These are phyloP conservation scores for Hyphopichia burtonii DNA, from an alignment of 1,139 yeast species.

Conservation along the genomic window DNA sequence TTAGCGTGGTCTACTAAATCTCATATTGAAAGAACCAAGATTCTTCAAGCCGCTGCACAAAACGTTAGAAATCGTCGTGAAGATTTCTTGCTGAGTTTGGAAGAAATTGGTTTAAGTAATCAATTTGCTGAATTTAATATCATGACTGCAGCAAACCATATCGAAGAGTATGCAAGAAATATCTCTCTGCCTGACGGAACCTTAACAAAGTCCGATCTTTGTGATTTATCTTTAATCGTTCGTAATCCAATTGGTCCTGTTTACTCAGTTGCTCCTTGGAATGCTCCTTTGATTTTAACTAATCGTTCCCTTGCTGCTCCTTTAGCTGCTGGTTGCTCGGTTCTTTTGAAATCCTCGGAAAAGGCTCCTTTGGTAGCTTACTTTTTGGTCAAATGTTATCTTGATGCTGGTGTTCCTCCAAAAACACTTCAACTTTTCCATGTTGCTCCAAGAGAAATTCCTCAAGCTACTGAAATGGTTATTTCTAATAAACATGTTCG, in stretches of 20 bases:
- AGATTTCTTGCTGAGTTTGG: slow-evolving; percentile 23
- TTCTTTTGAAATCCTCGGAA: slow-evolving; percentile 41
- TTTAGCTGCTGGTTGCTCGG: slow-evolving; percentile 51
- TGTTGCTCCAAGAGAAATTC: slow-evolving; percentile 23
- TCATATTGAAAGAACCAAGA: slow-evolving; percentile 14
- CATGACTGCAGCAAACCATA: slow-evolving; percentile 20
- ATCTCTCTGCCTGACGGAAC: slow-evolving; percentile 23
- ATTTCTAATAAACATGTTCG: slow-evolving; percentile 24
- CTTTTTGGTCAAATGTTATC: slow-evolving; percentile 28
- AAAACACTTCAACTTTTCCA: slow-evolving; percentile 37
- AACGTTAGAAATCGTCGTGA: slow-evolving; percentile 13
- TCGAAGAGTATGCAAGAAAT: slow-evolving; percentile 21
- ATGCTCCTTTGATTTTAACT: slow-evolving; percentile 44
- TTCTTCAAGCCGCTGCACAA: slow-evolving; percentile 18
- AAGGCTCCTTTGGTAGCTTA: slow-evolving; percentile 31
- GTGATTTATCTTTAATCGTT: slow-evolving; percentile 29
- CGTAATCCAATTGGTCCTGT: slow-evolving; percentile 46
- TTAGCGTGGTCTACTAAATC: slow-evolving; percentile 22
- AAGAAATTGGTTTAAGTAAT: slow-evolving; percentile 35
- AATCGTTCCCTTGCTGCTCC: slow-evolving; percentile 42
- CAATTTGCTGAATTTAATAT: slow-evolving; percentile 40
- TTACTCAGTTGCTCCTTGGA: slow-evolving; percentile 47
- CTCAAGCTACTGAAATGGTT: slow-evolving; percentile 21
- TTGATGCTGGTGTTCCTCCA: slow-evolving; percentile 40
- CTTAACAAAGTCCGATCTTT: slow-evolving; percentile 15